phyloP scores from a whole-genome alignment of 176 grass and related monocot genomes.

The Oryza glumipatula region DNA sequence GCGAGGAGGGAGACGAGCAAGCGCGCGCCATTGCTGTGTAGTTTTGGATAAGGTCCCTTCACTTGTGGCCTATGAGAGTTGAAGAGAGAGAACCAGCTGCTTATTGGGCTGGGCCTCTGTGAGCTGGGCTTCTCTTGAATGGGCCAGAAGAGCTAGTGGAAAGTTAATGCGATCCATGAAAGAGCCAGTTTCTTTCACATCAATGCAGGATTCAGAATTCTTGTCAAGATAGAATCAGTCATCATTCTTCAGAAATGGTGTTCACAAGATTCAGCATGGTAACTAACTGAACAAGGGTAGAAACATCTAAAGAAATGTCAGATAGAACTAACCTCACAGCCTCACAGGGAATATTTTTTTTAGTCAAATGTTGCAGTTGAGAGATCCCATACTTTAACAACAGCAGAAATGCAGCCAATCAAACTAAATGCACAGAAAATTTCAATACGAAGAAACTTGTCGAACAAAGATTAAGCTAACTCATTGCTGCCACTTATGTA shows the following conservation, averaged over 20 bases:
- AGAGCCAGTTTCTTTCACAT: neutral
- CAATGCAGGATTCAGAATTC: neutral
- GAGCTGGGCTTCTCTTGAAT: neutral
- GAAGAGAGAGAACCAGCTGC: neutral
- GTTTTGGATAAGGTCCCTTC: slow-evolving; percentile 29
- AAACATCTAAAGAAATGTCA: neutral
- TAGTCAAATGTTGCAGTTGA: slow-evolving; percentile 14
- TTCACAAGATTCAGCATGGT: neutral
- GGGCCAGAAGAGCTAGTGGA: neutral
- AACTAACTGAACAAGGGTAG: neutral
- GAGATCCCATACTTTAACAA: neutral
- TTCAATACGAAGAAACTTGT: slow-evolving; percentile 10
- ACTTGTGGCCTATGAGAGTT: neutral
- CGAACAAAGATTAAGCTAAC: neutral
- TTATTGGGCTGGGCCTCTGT: neutral
- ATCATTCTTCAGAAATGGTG: neutral
- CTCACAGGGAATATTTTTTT: neutral
- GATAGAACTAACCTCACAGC: neutral
- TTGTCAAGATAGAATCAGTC: neutral
- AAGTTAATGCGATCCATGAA: neutral
- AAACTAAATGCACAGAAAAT: neutral
- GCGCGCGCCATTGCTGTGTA: slow-evolving; percentile 33
- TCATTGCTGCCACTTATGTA: neutral
- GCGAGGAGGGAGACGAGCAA: neutral
- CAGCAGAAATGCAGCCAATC: neutral